Percentiles rank a stretch among this genome's conserved stretches.
Conservation (phyloP, 306 rosid species). For the Vigna nakashimae region DNA sequence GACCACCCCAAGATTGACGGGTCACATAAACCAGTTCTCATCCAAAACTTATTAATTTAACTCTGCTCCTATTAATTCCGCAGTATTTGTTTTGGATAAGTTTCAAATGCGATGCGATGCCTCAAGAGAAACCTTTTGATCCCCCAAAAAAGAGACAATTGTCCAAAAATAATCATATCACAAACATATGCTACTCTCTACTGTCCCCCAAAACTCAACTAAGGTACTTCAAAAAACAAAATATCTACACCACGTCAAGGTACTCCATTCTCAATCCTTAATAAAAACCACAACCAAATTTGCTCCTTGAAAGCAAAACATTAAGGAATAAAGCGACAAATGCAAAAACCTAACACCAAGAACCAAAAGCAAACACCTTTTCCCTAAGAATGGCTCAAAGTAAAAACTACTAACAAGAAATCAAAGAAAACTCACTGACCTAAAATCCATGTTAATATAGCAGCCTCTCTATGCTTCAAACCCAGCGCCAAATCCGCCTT, state of each 20-base stretch:
- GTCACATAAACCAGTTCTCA: slow-evolving; percentile 5
- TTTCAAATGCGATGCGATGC: background rate
- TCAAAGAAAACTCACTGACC: slow-evolving; percentile 58
- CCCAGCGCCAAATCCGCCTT: slow-evolving; percentile 59
- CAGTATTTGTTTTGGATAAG: background rate
- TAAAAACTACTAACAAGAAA: background rate
- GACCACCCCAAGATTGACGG: background rate
- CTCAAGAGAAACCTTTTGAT: background rate
- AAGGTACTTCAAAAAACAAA: slow-evolving; percentile 8
- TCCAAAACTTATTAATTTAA: background rate
- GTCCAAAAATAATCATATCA: background rate
- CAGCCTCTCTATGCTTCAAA: slow-evolving; percentile 61
- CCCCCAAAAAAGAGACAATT: background rate
- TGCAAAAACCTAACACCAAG: slow-evolving; percentile 26
- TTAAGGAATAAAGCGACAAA: slow-evolving; percentile 8
- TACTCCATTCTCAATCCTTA: background rate
- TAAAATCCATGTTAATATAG: slow-evolving; percentile 49
- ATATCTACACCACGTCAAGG: background rate
- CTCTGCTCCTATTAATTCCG: slow-evolving; percentile 1
- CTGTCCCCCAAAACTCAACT: slow-evolving; percentile 4
- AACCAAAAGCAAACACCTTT: background rate
- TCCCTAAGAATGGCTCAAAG: background rate
- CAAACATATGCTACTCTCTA: background rate
- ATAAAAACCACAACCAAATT: slow-evolving; percentile 4
- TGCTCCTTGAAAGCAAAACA: background rate